Percentiles rank a stretch among this genome's conserved stretches.
Conservation (phyloP, 2,329 filamentous ascomycete species). For the Trichoderma endophyticum region DNA sequence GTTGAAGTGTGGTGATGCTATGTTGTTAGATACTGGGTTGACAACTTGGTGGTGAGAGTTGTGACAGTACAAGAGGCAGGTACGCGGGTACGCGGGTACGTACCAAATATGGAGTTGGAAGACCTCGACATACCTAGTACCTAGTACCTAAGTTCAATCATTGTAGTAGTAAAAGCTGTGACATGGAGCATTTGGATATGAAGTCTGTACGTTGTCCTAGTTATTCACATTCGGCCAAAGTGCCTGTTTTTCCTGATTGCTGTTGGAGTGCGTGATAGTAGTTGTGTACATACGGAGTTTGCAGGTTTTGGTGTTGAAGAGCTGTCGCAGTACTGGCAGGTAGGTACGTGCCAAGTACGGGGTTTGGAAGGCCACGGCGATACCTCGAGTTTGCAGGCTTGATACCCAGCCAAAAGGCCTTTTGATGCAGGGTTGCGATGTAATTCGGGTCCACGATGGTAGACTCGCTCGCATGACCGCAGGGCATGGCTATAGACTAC, state of each 20-base stretch:
- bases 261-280: no score
- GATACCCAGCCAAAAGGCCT: no score
- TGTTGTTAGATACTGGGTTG: not conserved
- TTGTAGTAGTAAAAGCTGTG: not conserved
- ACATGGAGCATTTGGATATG: not conserved
- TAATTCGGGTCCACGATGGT: not conserved
- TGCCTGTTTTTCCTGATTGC: no score
- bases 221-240: no score
- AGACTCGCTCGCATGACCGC: not conserved
- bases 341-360: no score
- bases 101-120: not conserved
- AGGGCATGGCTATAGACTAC: not conserved
- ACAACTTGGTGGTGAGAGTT: not conserved
- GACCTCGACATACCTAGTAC: no score
- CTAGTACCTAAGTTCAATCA: no score
- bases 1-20: not conserved
- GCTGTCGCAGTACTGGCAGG: no score
- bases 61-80: not conserved
- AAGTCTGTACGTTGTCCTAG: not conserved
- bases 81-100: not conserved
- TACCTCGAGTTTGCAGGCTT: no score
- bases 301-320: no score
- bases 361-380: no score
- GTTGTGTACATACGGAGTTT: no score
- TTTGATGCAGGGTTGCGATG: not conserved